Base-by-base conservation (phyloP, 2,329 filamentous ascomycete genomes). In the Basipetospora chlamydospora region DNA sequence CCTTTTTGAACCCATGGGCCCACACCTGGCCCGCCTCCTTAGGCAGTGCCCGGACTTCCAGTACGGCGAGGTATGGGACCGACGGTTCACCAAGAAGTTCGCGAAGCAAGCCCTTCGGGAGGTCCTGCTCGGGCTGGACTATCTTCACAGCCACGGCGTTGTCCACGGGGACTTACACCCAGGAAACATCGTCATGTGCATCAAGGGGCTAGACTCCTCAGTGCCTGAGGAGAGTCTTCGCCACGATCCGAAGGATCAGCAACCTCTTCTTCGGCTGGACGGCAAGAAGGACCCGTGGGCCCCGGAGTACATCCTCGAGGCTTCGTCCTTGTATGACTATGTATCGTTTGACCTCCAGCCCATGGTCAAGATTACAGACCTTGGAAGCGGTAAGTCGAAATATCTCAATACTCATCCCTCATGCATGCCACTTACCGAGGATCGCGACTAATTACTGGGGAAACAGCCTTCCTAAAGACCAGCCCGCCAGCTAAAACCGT, bases 41-140 rank as follows among this genome's bases (percentile, higher is more conserved):
- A 45, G 48, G 3, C 42, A 33, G 15, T 28, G 39, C 1, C 31
- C 30, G 6, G 44, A 47, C 21, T 12, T 28, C 0, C 26, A 30
- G 16, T 34, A 42, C 1, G n/a, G 18, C 16, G 22, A 36, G 12
- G 15, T 20, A 11, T 28, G 26, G 6, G 16, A 26, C 25, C 38
- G 17, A 25, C 33, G 38, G 2, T 39, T 39, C 16, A 6, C 11
- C 4, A 39, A 6, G 15, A 17, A 15, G 5, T 25, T 31, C 13
- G 25, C 26, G 4, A 39, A 31, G 26, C 8, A 31, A 0, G 38
- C 36, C 0, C 17, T 42, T 6, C 25, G 39, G 2, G 13, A 41
- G 2, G 15, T 42, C n/a, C 35, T 42, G 1, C 31, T 9, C 2
- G 33, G 38, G 4, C 39, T 42, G 9, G 16, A 10, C 3, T 39